A percentile compares a stretch with the other conserved stretches of the same genome.
Evolutionary conservation across 495 filamentous ascomycete species (phyloP).

Genomic region (Monascus purpureus): DNA sequence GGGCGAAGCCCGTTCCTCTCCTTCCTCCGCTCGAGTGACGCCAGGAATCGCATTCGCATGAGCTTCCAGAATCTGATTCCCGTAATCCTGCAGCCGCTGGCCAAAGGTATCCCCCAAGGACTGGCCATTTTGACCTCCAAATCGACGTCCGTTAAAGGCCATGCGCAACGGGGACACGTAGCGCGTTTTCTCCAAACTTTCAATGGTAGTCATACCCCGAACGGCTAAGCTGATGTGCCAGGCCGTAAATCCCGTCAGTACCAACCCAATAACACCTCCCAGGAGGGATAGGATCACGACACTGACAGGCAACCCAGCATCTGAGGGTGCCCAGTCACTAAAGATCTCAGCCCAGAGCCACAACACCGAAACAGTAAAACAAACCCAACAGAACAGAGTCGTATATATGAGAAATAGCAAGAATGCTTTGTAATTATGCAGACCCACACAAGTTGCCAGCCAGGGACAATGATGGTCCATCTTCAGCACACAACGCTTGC

Average conservation of each 20-base stretch:
- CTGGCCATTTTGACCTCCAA: slow-evolving; percentile 30
- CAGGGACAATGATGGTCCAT: slow-evolving; percentile 99
- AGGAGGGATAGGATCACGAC: slow-evolving; percentile 77
- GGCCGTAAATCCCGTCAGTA: slow-evolving; percentile 74
- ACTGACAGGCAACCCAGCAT: slow-evolving; percentile 75
- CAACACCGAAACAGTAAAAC: slow-evolving; percentile 51
- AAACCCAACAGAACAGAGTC: slow-evolving; percentile 69
- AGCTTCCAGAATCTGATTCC: slow-evolving; percentile 63
- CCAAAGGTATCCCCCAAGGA: slow-evolving; percentile 40
- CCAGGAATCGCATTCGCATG: slow-evolving; percentile 76
- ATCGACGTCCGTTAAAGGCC: slow-evolving; percentile 46
- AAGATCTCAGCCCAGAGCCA: slow-evolving; percentile 80
- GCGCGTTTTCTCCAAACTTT: slow-evolving; percentile 84
- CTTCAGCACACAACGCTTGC: slow-evolving; percentile 84
- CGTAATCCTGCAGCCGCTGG: slow-evolving; percentile 46
- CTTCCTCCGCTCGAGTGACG: slow-evolving; percentile 65
- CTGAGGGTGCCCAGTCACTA: slow-evolving; percentile 41
- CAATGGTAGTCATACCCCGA: slow-evolving; percentile 80
- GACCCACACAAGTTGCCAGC: slow-evolving; percentile 88
- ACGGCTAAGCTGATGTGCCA: slow-evolving; percentile 84
- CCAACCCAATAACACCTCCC: slow-evolving; percentile 79
- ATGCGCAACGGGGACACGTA: slow-evolving; percentile 71
- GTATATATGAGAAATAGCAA: slow-evolving; percentile 89
- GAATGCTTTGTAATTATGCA: slow-evolving; percentile 92
- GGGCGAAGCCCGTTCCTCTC: slow-evolving; percentile 39